Base-by-base conservation (phyloP, 2,329 filamentous ascomycete genomes). In the Allantophomopsis lycopodina region DNA sequence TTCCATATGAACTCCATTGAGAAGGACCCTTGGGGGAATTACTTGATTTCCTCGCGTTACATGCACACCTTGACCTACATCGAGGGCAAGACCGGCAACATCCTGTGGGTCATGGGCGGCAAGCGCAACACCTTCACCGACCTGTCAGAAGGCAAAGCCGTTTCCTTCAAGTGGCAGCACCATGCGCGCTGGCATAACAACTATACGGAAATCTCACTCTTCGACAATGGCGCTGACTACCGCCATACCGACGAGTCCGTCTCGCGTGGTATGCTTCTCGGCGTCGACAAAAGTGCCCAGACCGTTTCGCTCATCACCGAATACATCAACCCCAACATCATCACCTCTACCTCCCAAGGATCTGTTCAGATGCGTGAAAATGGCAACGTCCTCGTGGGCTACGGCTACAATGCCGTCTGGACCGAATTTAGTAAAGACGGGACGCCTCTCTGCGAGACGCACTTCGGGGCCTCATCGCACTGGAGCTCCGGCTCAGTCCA, bases 1-100 rank as follows among this genome's bases (percentile, higher is more conserved):
- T 71, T 72, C 54, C 69, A 73, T 50, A 64, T 73, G 50, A 73
- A 70, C 52, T 66, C 63, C 35, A 57, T 71, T 41, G 64, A 67
- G 49, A 70, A 71, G 51, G 65, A 69, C 44, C 44, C 49, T 3
- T 54, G 59, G 1, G 66, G 62, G 10, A 61, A 65, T 40, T 65
- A 60, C 32, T 50, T 64, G 2, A 50, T 69, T 33, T 68, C 63
- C 1, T 55, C 59, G 1, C 60, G 65, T n/a, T 60, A 61, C 41
- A 53, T 59, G 20, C 55, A 57, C 28, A 56, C 58, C 32, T 49
- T 73, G 32, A 58, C 58, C 16, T 62, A 63, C 42, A 55, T 65
- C 33, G 57, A 64, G 37, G 61, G 64, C n/a, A 50, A 51, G 3
- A 58, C 56, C 2, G 68, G 69, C 7, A 55, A 62, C 12, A 55